A percentile compares a stretch with the other conserved stretches of the same genome.
Evolutionary conservation across 306 rosid species (phyloP).

Genomic region (Oemleria cerasiformis): DNA sequence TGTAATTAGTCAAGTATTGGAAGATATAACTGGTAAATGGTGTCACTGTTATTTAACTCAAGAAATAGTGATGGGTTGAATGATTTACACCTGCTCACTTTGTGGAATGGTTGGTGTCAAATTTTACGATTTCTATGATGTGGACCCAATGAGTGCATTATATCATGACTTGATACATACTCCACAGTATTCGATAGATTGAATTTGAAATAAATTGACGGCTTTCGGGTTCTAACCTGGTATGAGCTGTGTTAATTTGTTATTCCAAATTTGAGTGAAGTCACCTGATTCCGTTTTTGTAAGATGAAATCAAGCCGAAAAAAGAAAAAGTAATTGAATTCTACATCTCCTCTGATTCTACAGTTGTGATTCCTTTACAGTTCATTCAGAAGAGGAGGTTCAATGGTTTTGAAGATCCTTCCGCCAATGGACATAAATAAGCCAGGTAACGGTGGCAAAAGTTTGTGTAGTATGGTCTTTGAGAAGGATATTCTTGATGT

Average conservation of each 20-base stretch:
- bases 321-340: background rate
- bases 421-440: slow-evolving; percentile 4
- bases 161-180: background rate
- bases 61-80: background rate
- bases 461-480: background rate
- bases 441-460: slow-evolving; percentile 15
- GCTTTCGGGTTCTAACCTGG: background rate
- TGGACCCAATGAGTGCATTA: background rate
- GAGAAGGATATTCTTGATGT: background rate
- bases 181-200: background rate
- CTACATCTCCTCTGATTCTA: background rate
- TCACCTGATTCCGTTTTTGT: background rate
- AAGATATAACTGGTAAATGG: background rate
- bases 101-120: background rate
- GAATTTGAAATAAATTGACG: background rate
- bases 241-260: background rate
- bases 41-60: background rate
- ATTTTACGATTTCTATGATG: background rate
- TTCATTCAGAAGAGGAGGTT: slow-evolving; percentile 26
- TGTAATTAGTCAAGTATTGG: background rate
- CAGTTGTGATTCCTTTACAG: background rate
- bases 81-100: background rate
- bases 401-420: slow-evolving; percentile 20
- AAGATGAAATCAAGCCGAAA: background rate
- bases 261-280: background rate